These are phyloP conservation scores for Dendrocalamus sinicus DNA, from an alignment of 176 grass and related monocot genomes.

Conservation along the genomic window DNA sequence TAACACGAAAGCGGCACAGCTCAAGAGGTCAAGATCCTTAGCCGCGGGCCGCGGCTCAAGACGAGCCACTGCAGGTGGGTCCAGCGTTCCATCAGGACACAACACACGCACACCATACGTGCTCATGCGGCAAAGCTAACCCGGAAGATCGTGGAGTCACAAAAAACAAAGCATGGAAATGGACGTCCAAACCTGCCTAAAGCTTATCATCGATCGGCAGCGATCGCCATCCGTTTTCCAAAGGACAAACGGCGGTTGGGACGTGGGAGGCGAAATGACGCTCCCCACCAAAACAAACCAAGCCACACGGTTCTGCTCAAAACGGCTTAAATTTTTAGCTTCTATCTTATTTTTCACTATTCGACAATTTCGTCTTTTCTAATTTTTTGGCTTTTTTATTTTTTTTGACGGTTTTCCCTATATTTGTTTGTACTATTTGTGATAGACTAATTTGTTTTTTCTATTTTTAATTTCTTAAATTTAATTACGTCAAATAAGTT, in stretches of 20 bases:
- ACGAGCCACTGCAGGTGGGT: background rate
- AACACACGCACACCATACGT: background rate
- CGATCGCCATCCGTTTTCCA: background rate
- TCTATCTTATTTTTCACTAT: no score
- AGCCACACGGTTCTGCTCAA: no score
- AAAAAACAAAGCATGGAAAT: slow-evolving; percentile 4
- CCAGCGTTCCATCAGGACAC: background rate
- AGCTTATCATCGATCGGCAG: slow-evolving; percentile 33
- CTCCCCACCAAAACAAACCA: background rate
- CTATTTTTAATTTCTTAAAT: no score
- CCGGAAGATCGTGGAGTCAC: slow-evolving; percentile 1
- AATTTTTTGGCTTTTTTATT: no score
- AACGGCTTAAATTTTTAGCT: no score
- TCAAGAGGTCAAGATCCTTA: background rate
- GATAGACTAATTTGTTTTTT: no score
- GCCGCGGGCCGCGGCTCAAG: background rate
- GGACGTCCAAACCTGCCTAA: slow-evolving; percentile 33
- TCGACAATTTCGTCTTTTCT: no score
- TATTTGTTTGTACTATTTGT: no score
- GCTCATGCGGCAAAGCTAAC: background rate
- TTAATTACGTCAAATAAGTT: no score
- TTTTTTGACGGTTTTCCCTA: no score
- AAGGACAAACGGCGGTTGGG: slow-evolving; percentile 38
- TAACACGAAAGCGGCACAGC: background rate
- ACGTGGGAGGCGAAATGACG: slow-evolving; percentile 18